Evolutionary conservation across 2,329 filamentous ascomycete species (phyloP).

Genomic region (Penicillium digitatum): DNA sequence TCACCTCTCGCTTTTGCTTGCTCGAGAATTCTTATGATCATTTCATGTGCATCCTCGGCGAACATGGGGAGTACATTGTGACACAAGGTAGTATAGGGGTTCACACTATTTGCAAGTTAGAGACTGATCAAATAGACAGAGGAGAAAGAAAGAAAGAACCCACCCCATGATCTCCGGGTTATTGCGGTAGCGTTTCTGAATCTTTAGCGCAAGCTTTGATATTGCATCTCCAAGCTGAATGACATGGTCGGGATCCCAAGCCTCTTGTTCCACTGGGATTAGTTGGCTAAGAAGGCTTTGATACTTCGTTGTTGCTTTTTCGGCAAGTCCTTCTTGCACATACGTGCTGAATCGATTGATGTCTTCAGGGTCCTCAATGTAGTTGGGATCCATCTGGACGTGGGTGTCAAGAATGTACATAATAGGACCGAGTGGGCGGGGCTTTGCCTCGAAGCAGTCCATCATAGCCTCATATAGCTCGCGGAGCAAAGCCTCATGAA

Average conservation of each 20-base stretch:
- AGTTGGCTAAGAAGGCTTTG: slow-evolving; percentile 71
- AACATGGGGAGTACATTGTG: slow-evolving; percentile 84
- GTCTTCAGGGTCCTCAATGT: slow-evolving; percentile 66
- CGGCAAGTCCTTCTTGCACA: slow-evolving; percentile 66
- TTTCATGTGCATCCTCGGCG: slow-evolving; percentile 79
- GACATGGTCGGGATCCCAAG: slow-evolving; percentile 89
- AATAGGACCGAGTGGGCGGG: slow-evolving; percentile 72
- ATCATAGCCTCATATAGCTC: slow-evolving; percentile 86
- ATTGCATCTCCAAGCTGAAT: slow-evolving; percentile 84
- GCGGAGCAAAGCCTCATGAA: slow-evolving; percentile 78
- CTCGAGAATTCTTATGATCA: slow-evolving; percentile 76
- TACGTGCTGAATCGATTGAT: slow-evolving; percentile 67
- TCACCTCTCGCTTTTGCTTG: slow-evolving; percentile 64
- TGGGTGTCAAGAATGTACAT: slow-evolving; percentile 80
- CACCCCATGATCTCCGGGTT: slow-evolving; percentile 81
- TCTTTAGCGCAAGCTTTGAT: slow-evolving; percentile 77
- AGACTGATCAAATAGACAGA: slow-evolving; percentile 25
- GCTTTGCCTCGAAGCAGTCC: slow-evolving; percentile 83
- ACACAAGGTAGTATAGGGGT: slow-evolving; percentile 67
- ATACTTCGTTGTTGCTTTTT: slow-evolving; percentile 76
- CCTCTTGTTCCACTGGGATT: slow-evolving; percentile 72
- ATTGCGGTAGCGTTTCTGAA: slow-evolving; percentile 86
- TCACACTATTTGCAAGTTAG: slow-evolving; percentile 43
- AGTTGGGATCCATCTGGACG: slow-evolving; percentile 72
- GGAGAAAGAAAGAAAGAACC: slow-evolving; percentile 50